These are phyloP conservation scores for Zasmidium angulare DNA, from an alignment of 2,329 filamentous ascomycete species.

Conservation along the genomic window DNA sequence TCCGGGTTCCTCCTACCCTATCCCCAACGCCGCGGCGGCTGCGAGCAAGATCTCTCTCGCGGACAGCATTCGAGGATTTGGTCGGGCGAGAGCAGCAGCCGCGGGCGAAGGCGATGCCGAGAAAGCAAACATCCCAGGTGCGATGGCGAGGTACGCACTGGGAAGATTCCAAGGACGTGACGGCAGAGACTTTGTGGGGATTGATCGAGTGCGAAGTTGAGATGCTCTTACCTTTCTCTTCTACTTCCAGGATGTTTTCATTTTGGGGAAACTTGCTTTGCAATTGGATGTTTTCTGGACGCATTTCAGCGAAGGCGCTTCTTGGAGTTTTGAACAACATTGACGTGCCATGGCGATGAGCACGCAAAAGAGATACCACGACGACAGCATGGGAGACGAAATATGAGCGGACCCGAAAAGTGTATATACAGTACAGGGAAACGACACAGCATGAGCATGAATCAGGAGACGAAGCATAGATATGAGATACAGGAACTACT, in stretches of 20 bases:
- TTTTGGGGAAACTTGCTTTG: too few relatives aligned
- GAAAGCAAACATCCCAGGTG: conserved; percentile 5
- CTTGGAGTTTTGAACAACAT: not conserved
- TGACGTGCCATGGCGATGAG: too few relatives aligned
- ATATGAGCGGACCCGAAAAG: too few relatives aligned
- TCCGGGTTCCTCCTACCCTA: conserved; percentile 47
- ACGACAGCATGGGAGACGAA: too few relatives aligned
- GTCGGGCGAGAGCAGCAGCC: conserved; percentile 25
- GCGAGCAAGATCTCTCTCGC: conserved; percentile 31
- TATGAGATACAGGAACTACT: not conserved
- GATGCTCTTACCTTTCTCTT: too few relatives aligned
- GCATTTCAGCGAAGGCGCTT: conserved; percentile 11
- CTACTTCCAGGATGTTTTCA: not conserved
- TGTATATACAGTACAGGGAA: not conserved
- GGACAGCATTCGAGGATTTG: conserved; percentile 35
- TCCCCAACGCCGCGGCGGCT: conserved; percentile 23
- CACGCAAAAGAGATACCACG: not conserved
- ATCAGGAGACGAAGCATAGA: not conserved
- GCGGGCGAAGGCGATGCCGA: not conserved
- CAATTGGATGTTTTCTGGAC: not conserved
- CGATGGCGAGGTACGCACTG: conserved; percentile 52
- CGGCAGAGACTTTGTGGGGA: conserved; percentile 59
- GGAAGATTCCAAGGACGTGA: conserved; percentile 59
- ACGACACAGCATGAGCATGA: not conserved
- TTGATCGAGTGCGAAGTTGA: conserved; percentile 51